Conservation (phyloP, 83 land plant species). For the Picea abies region DNA sequence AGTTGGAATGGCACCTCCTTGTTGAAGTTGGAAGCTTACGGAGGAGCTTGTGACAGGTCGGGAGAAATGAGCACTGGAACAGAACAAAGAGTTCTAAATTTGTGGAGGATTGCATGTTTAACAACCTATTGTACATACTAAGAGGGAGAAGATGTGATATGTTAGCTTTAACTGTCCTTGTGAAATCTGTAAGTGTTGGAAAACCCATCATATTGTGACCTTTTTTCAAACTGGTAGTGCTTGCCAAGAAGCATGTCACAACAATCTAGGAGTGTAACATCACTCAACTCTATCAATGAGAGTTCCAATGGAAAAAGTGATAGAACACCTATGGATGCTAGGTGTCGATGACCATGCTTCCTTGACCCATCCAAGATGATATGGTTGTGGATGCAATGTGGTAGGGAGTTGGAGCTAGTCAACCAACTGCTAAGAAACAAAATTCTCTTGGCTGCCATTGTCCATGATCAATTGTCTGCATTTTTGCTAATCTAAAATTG, state of each 20-base stretch:
- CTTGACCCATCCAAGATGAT: background rate
- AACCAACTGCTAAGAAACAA: background rate
- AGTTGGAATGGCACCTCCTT: background rate
- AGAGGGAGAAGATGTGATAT: background rate
- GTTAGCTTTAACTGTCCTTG: background rate
- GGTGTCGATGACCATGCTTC: background rate
- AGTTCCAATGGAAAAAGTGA: background rate
- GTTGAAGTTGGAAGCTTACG: background rate
- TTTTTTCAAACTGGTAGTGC: background rate
- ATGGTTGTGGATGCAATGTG: background rate
- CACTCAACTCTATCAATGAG: background rate
- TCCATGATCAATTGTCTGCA: background rate
- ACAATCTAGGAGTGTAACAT: background rate
- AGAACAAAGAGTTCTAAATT: background rate
- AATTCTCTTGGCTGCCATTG: background rate
- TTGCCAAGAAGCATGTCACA: background rate
- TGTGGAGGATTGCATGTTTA: background rate
- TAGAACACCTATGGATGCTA: background rate
- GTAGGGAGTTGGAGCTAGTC: background rate
- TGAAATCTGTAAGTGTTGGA: background rate
- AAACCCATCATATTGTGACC: background rate
- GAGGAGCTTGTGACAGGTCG: background rate
- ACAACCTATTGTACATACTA: background rate
- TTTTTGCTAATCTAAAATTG: too few relatives aligned
- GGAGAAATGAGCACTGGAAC: too few relatives aligned